Evolutionary conservation across 768 basidiomycete species (phyloP), one percentile per base, ranked within the genome.

Genomic region (Porpolomopsis calyptriformis): DNA sequence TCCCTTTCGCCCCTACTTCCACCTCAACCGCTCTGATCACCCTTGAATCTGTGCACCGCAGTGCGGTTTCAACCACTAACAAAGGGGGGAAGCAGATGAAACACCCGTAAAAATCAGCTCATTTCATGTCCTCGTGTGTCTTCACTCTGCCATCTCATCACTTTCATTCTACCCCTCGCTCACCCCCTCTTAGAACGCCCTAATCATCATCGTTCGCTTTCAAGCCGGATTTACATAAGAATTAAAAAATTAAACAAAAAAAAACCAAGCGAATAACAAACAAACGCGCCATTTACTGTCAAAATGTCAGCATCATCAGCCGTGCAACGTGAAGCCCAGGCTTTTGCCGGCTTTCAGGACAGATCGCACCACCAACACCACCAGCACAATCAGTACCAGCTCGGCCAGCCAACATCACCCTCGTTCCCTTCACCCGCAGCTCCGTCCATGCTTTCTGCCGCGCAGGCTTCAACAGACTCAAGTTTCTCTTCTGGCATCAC

Each of bases 341-440:
- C 22, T 14, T 25, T 18, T 18, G 36, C 35, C 18, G 22, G 36
- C 23, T 37, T 14, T n/a, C n/a, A n/a, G n/a, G n/a, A n/a, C n/a
- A n/a, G 45, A n/a, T 25, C 40, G 27, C 20, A 34, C 12, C 24
- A 18, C 14, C 42, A n/a, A n/a, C n/a, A n/a, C n/a, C n/a, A n/a
- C n/a, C n/a, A n/a, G n/a, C n/a, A n/a, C n/a, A n/a, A 25, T 25
- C 31, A 34, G 31, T 45, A 11, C 18, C 12, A n/a, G 12, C 20
- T 20, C 35, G 12, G 16, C 16, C 41, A 11, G 27, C 33, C 47
- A 19, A 11, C 39, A 16, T 19, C 36, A 4, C 31, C 70, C 60
- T 70, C 73, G 52, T 67, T 72, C 57, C 58, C 67, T 52, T 65
- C 72, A 55, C 64, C 70, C 49, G 59, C 62, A 53, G 63, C 59